Base-by-base conservation (phyloP, 495 filamentous ascomycete species). In the Friedmanniomyces simplex region DNA sequence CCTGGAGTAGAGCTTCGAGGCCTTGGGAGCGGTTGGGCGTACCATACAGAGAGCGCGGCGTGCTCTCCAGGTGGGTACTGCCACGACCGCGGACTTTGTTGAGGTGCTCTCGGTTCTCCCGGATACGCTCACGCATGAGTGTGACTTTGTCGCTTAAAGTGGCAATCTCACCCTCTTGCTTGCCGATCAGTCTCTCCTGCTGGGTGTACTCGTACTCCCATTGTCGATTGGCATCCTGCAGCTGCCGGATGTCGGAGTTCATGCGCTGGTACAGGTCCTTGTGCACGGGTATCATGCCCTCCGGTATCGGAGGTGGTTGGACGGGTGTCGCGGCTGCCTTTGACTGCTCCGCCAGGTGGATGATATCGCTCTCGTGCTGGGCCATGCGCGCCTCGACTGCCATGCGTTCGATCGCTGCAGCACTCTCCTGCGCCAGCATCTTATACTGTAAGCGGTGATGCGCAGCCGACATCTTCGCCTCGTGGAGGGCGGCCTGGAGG, bases 371-470 rank as follows among this genome's bases (percentile, higher is more conserved):
- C 69, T 98, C 94, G 32, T 87, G 79, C 55, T 86, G 83, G n/a
- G 85, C 86, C 74, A 97, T 89, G 49, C 94, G 87, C 56, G 94
- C 88, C 71, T 98, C 93, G 12, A 97, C 93, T 36, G 83, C 87
- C 57, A 91, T 88, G 37, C 90, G 82, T 68, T 94, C 91, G 4
- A 87, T 78, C 24, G 89, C 85, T 68, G 95, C 91, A 28, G 84
- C 80, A 42, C 86, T 91, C 64, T 94, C 88, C 51, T 97, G 87
- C 50, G 77, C 83, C 22, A 96, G 79, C 59, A 98, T 77, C 63
- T 83, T 89, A 66, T 93, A 88, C 67, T 96, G 91, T 48, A 98
- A 73, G 65, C 93, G 95, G 74, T 94, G 85, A 67, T 98, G 93
- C 24, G 94, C 84, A 0, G 87, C 84, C 46, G 86, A 85, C 76